phyloP scores from a whole-genome alignment of 2,329 filamentous ascomycete genomes.

The Colletotrichum sp. region DNA sequence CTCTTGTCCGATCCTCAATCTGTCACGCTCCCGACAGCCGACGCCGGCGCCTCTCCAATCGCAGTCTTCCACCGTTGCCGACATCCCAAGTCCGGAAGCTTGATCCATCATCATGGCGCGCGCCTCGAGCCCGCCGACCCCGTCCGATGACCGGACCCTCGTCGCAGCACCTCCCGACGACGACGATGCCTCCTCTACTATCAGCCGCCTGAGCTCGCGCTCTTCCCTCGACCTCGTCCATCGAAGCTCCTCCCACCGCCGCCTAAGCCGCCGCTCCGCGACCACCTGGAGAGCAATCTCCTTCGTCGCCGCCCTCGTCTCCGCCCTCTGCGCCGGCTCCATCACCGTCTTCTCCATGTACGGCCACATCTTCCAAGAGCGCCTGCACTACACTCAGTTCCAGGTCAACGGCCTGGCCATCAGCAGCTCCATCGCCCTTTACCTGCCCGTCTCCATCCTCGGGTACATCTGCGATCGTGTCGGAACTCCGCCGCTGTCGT shows the following conservation, averaged over 20 bases:
- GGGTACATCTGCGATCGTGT: constrained; percentile 92
- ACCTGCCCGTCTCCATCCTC: constrained; percentile 88
- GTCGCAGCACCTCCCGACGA: neutral
- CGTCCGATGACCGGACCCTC: constrained; percentile 4
- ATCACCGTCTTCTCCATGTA: constrained; percentile 95
- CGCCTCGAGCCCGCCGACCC: constrained; percentile 1
- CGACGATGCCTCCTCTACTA: constrained; percentile 20
- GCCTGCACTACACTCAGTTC: constrained; percentile 86
- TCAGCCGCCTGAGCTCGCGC: constrained; percentile 24
- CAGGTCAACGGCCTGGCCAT: constrained; percentile 92
- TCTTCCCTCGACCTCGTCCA: constrained; percentile 24
- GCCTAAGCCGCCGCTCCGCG: constrained; percentile 19
- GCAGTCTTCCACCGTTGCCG: neutral
- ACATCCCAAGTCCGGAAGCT: neutral
- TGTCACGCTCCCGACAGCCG: neutral
- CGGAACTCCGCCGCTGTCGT: constrained; percentile 77
- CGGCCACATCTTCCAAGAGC: constrained; percentile 85
- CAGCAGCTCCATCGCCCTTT: constrained; percentile 85
- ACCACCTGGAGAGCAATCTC: constrained; percentile 48
- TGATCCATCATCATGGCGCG: constrained; percentile 14
- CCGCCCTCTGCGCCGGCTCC: constrained; percentile 81
- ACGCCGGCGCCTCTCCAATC: neutral
- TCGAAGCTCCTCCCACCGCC: constrained; percentile 10
- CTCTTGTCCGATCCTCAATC: neutral
- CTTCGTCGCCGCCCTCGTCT: constrained; percentile 59